Conservation (phyloP, 441 rosid species). For the Erysimum cheiri region DNA sequence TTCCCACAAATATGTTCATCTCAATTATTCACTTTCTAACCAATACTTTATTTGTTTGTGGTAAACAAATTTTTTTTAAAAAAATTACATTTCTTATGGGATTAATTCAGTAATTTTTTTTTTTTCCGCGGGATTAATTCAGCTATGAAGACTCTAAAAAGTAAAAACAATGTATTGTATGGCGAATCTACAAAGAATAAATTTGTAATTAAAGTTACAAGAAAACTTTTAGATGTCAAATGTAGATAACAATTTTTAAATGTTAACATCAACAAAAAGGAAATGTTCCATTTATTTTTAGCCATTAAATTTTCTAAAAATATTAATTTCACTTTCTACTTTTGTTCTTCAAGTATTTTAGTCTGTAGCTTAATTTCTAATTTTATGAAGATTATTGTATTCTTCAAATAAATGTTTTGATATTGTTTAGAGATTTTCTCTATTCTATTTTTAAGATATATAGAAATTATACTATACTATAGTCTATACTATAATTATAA, state of each 20-base stretch:
- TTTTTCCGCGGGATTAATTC: background rate
- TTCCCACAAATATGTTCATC: conserved; percentile 3
- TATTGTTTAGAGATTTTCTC: background rate
- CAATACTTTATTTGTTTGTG: background rate
- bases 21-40: background rate
- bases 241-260: background rate
- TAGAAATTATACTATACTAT: background rate
- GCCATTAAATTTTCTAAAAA: background rate
- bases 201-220: background rate
- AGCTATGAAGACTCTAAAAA: background rate
- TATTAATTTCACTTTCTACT: background rate
- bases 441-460: background rate
- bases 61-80: background rate
- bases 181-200: background rate
- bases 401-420: background rate
- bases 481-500: background rate
- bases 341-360: background rate
- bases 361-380: background rate
- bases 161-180: background rate
- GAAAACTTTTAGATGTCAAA: background rate
- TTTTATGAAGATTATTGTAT: background rate
- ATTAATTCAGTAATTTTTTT: background rate
- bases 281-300: background rate
- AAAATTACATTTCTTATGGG: background rate
- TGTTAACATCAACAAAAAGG: background rate